Conservation (phyloP, 2,329 filamentous ascomycete species). For the Alternaria viburni region DNA sequence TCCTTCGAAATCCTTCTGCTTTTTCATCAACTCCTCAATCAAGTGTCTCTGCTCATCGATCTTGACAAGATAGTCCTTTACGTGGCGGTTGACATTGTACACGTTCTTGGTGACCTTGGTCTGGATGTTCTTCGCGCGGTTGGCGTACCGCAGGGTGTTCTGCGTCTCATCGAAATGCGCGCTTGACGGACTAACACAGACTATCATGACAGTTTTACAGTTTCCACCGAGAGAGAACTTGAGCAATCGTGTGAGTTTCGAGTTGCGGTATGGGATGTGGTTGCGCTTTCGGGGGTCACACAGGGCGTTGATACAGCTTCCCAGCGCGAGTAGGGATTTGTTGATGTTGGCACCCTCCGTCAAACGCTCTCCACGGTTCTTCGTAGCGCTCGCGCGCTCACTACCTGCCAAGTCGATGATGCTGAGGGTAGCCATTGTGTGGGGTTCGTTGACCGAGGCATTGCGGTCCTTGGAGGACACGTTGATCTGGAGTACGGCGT, state of each 20-base stretch:
- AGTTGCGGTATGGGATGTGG: conserved; percentile 97
- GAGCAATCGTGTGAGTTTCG: conserved; percentile 90
- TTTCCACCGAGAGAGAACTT: conserved; percentile 98
- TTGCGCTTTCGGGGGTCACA: conserved; percentile 91
- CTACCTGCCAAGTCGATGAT: conserved; percentile 98
- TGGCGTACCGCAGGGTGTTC: conserved; percentile 96
- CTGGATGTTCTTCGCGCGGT: conserved; percentile 98
- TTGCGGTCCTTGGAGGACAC: conserved; percentile 93
- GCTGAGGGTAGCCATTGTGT: conserved; percentile 97
- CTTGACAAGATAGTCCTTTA: conserved; percentile 99
- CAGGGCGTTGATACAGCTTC: conserved; percentile 97
- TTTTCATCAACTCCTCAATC: conserved; percentile 92
- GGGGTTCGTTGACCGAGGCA: conserved; percentile 88
- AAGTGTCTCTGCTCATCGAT: conserved; percentile 98
- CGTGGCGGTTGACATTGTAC: conserved; percentile 98
- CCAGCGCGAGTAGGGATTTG: conserved; percentile 92
- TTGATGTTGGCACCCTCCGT: conserved; percentile 99
- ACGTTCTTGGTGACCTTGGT: conserved; percentile 99
- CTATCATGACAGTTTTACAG: conserved; percentile 99
- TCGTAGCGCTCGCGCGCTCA: conserved; percentile 93
- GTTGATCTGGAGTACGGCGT: conserved; percentile 97
- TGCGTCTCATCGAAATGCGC: conserved; percentile 98
- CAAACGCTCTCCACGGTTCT: conserved; percentile 90
- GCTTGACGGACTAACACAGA: conserved; percentile 95
- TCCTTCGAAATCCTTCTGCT: conserved; percentile 87